A percentile compares a stretch with the other conserved stretches of the same genome.
phyloP scores from a whole-genome alignment of 495 filamentous ascomycete genomes.

The Lasiosphaeria hispida region DNA sequence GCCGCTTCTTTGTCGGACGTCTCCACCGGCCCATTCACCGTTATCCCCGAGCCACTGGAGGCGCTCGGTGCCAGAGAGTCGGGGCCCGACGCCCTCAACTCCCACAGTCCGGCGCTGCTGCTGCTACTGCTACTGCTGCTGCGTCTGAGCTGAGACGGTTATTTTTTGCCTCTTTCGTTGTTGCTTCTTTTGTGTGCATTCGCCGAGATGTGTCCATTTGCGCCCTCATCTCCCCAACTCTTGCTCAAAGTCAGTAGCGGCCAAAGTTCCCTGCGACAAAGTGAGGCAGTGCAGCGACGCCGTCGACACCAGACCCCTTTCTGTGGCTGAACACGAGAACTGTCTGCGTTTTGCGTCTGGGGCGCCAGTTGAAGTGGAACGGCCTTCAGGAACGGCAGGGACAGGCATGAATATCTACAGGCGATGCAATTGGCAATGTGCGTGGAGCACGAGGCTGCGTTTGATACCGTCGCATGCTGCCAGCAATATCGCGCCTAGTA shows the following conservation, averaged over 20 bases:
- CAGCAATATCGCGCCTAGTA: not conserved
- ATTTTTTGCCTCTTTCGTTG: not conserved
- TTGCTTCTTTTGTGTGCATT: not conserved
- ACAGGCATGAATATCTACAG: not conserved
- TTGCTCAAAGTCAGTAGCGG: not conserved
- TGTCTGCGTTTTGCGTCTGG: not conserved
- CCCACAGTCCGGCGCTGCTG: not conserved
- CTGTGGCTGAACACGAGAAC: slow-evolving; percentile 3
- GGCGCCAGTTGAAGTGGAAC: not conserved
- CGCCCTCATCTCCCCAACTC: not conserved
- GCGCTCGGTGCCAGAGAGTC: too few species aligned
- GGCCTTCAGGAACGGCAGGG: not conserved
- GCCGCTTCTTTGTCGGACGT: not conserved
- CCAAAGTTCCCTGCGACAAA: not conserved
- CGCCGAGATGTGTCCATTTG: too few species aligned
- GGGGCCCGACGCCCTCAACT: too few species aligned
- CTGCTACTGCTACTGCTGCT: not conserved
- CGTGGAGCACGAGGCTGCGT: too few species aligned
- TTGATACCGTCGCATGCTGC: not conserved
- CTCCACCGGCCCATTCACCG: not conserved
- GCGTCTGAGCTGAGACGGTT: not conserved
- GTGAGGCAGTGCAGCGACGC: slow-evolving; percentile 5
- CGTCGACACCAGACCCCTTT: not conserved
- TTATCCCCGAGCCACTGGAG: not conserved
- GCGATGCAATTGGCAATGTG: not conserved